A percentile compares a stretch with the other conserved stretches of the same genome.
These are phyloP conservation scores for Glomus cerebriforme DNA, from an alignment of 192 early-diverging fungal species.

Conservation along the genomic window DNA sequence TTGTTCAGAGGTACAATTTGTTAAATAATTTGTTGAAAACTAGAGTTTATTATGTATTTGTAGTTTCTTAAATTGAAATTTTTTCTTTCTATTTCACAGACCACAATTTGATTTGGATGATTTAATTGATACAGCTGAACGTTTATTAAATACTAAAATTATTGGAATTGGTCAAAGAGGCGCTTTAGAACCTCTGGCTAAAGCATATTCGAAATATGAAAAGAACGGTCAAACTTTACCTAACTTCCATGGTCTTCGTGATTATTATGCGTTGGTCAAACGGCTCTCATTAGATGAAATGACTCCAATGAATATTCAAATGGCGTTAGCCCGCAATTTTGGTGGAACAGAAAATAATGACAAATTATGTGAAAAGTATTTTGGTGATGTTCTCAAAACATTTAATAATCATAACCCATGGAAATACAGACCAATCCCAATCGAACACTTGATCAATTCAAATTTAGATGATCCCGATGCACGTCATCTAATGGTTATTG, in stretches of 20 bases:
- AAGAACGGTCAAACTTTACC: not conserved
- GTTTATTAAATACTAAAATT: not conserved
- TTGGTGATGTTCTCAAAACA: not conserved
- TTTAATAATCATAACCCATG: not conserved
- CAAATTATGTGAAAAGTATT: constrained; percentile 5
- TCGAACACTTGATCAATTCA: constrained; percentile 4
- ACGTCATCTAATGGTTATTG: constrained; percentile 31
- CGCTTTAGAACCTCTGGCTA: not conserved
- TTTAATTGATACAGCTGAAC: not conserved
- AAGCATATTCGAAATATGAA: not conserved
- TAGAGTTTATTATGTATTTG: not conserved
- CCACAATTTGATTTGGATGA: not conserved
- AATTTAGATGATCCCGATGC: constrained; percentile 19
- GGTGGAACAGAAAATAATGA: constrained; percentile 18
- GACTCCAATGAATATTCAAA: not conserved
- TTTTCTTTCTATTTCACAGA: not conserved
- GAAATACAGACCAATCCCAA: not conserved
- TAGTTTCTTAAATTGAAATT: not conserved
- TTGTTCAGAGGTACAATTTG: constrained; percentile 12
- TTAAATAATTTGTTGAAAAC: too few relatives aligned
- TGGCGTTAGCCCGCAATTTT: constrained; percentile 32
- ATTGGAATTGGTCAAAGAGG: not conserved
- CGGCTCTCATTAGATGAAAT: not conserved
- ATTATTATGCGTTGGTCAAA: not conserved
- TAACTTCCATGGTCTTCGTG: constrained; percentile 31